A percentile compares a stretch with the other conserved stretches of the same genome.
phyloP scores from a whole-genome alignment of 1,139 yeast species.

The Blastobotrys arbuscula region DNA sequence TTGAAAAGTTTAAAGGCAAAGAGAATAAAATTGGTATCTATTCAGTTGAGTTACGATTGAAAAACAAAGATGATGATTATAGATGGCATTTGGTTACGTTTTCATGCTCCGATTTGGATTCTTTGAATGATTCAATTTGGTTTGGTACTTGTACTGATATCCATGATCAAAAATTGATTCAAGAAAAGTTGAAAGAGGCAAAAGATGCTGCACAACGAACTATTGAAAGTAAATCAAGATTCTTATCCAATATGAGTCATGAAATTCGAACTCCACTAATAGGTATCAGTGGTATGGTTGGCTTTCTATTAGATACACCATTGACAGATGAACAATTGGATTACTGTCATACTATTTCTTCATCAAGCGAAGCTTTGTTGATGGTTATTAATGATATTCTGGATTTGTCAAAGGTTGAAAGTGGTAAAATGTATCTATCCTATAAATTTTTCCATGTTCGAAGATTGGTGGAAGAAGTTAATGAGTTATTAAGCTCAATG shows the following conservation, averaged over 20 bases:
- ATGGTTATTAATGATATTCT: constrained; percentile 77
- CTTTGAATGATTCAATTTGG: constrained; percentile 25
- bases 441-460: constrained; percentile 69
- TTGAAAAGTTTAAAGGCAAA: constrained; percentile 18
- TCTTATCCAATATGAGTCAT: constrained; percentile 87
- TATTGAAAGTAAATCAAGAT: constrained; percentile 84
- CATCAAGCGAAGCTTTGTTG: constrained; percentile 67
- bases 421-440: constrained; percentile 77
- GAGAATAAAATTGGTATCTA: constrained; percentile 20
- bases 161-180: constrained; percentile 35
- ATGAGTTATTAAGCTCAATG: constrained; percentile 71
- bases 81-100: constrained; percentile 32
- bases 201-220: constrained; percentile 89
- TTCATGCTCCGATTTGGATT: constrained; percentile 24
- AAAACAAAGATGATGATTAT: constrained; percentile 27
- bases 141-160: constrained; percentile 36
- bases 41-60: constrained; percentile 27
- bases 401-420: constrained; percentile 78
- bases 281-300: constrained; percentile 92
- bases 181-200: constrained; percentile 71
- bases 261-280: constrained; percentile 88
- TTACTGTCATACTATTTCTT: constrained; percentile 75
- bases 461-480: constrained; percentile 73
- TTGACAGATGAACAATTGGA: constrained; percentile 75
- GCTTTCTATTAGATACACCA: constrained; percentile 80